Conservation (phyloP, 345 rosid genomes). For the Passiflora organensis region DNA sequence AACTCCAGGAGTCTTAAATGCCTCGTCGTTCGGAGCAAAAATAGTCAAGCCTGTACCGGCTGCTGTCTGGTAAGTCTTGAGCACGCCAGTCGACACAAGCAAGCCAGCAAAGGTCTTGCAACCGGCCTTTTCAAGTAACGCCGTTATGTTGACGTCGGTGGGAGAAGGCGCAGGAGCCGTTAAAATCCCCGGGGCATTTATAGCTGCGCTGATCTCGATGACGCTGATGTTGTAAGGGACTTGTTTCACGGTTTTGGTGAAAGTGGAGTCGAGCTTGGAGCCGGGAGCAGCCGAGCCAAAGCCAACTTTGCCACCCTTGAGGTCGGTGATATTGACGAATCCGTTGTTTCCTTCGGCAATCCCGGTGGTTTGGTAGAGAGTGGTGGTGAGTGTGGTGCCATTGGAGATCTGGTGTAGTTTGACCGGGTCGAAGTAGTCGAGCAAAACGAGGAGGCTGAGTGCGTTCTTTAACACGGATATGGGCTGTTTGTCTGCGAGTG, state of each 20-base stretch:
- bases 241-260: conserved; percentile 64
- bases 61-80: conserved; percentile 62
- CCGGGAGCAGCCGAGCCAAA: conserved; percentile 80
- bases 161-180: conserved; percentile 62
- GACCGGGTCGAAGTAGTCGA: conserved; percentile 72
- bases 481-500: conserved; percentile 57
- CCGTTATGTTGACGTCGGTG: conserved; percentile 59
- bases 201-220: conserved; percentile 59
- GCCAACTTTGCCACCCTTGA: conserved; percentile 77
- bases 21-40: conserved; percentile 87
- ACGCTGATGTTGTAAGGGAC: conserved; percentile 82
- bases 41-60: conserved; percentile 65
- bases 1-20: conserved; percentile 63
- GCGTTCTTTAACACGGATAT: conserved; percentile 68
- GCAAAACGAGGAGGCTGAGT: conserved; percentile 67
- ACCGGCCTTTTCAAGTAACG: conserved; percentile 75
- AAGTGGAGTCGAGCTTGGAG: conserved; percentile 72
- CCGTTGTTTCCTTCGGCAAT: conserved; percentile 79
- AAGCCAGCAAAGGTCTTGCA: conserved; percentile 71
- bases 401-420: conserved; percentile 79
- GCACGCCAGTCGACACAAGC: conserved; percentile 60
- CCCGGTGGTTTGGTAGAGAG: conserved; percentile 94
- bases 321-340: conserved; percentile 82
- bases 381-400: conserved; percentile 68
- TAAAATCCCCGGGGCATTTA: conserved; percentile 57